Conservation (phyloP, 2,329 filamentous ascomycete genomes). For the Graphilbum sp. region DNA sequence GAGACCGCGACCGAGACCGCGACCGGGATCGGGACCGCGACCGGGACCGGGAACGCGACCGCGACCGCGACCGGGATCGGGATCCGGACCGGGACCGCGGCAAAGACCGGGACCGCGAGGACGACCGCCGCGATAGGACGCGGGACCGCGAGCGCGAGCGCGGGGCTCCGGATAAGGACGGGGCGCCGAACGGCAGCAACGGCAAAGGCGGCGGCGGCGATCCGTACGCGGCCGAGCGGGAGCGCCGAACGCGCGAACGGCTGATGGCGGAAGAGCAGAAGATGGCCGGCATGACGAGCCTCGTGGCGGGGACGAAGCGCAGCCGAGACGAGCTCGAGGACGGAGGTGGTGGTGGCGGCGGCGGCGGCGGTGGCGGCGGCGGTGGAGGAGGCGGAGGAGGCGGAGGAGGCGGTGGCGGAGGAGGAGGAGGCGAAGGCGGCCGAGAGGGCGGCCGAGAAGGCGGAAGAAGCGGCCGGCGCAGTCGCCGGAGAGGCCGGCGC, state of each 20-base stretch:
- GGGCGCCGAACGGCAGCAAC: background rate
- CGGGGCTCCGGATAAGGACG: background rate
- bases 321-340: slow-evolving; percentile 31
- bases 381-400: slow-evolving; percentile 29
- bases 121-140: slow-evolving; percentile 3
- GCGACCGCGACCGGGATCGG: slow-evolving; percentile 11
- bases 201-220: slow-evolving; percentile 19
- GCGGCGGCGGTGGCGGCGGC: slow-evolving; percentile 27
- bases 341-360: slow-evolving; percentile 26
- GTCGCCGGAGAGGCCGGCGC: slow-evolving; percentile 30
- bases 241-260: slow-evolving; percentile 48
- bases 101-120: background rate
- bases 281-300: slow-evolving; percentile 33
- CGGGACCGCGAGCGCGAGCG: background rate
- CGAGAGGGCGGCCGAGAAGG: slow-evolving; percentile 1
- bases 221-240: slow-evolving; percentile 53
- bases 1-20: slow-evolving; percentile 1
- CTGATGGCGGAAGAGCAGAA: slow-evolving; percentile 50
- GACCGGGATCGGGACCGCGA: slow-evolving; percentile 3
- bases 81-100: background rate
- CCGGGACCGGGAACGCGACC: slow-evolving; percentile 6
- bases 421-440: slow-evolving; percentile 31
- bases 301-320: slow-evolving; percentile 32
- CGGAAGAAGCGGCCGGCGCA: slow-evolving; percentile 13
- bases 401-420: slow-evolving; percentile 26